Evolutionary conservation across 2,329 filamentous ascomycete genomes (phyloP).

Genomic region (Leptoxyphium fumago): DNA sequence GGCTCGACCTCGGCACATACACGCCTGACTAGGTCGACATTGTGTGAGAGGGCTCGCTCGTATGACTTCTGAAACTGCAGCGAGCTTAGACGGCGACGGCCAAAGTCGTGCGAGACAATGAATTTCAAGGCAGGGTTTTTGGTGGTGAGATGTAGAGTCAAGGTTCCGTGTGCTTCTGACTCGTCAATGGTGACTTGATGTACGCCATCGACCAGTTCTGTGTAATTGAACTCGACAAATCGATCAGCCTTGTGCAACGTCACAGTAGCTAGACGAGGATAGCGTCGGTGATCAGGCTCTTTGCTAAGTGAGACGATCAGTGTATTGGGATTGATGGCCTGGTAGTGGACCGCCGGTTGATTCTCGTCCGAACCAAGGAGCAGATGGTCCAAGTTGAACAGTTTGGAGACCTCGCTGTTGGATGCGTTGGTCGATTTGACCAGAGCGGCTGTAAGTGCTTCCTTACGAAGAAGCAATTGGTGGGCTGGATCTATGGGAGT

Average conservation of each 20-base stretch:
- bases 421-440: conserved; percentile 4
- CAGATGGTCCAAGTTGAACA: conserved; percentile 14
- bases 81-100: conserved; percentile 3
- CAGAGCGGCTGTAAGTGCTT: conserved; percentile 9
- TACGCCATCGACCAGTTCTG: conserved; percentile 16
- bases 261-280: conserved; percentile 1
- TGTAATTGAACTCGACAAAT: conserved; percentile 8
- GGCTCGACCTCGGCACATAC: neutral
- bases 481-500: neutral
- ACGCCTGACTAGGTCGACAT: neutral
- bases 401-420: conserved; percentile 5
- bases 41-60: neutral
- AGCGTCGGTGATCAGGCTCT: conserved; percentile 2
- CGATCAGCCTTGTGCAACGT: neutral
- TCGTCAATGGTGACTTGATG: conserved; percentile 13
- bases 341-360: conserved; percentile 4
- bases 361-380: conserved; percentile 8
- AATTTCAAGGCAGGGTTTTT: conserved; percentile 9
- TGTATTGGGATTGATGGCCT: conserved; percentile 10
- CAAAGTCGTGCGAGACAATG: conserved; percentile 13
- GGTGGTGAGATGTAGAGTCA: conserved; percentile 11
- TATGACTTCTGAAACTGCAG: neutral
- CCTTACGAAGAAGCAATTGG: conserved; percentile 3
- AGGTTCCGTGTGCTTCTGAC: conserved; percentile 12
- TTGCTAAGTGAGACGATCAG: conserved; percentile 13